Evolutionary conservation across 225 moss, liverwort and hornwort species (phyloP), one percentile per base, ranked within the genome.

Genomic region (Antitrichia curtipendula): DNA sequence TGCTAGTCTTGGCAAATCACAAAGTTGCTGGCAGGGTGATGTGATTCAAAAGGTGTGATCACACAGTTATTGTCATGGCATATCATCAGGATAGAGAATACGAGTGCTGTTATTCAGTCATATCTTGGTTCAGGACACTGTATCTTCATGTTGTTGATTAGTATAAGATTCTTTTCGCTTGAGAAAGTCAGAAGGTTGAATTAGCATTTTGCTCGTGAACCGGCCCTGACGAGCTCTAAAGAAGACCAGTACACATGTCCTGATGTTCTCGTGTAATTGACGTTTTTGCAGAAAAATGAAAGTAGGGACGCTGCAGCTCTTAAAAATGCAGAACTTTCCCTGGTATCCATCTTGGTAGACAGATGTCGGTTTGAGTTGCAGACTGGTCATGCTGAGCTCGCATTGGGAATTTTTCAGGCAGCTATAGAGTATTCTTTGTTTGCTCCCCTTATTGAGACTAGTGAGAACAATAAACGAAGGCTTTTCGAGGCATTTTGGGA

Each of bases 401-500:
- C 95, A 78, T 86, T 99, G 32, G 99, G 96, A 73, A 95, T 97
- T 56, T 93, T 94, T 85, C 99, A 99, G 91, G 96, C 99, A 69
- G 90, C 91, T 78, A 88, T 99, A 64, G 99, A 99, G 85, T 99
- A 95, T 75, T 92, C 93, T 90, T 87, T 97, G 75, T 97, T 96
- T 92, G 90, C 93, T 87, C 99, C 99, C 79, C 93, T 93, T 47
- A 92, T 97, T 88, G 91, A 95, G 82, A 88, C 94, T 28, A 96
- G 85, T 86, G 99, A 97, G 78, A 94, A 89, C 90, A 93, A 92
- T 83, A 99, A 96, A 79, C 86, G 93, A 47, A 93, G 93, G 64
- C 91, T 95, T 75, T 99, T 99, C 89, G 97, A 96, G 90, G 93
- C 94, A 81, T 99, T 99, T 83, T 99, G 99, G 99, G 91, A 91